These are phyloP conservation scores for Pichia sp. DNA, from an alignment of 1,139 yeast genomes.

Conservation along the genomic window DNA sequence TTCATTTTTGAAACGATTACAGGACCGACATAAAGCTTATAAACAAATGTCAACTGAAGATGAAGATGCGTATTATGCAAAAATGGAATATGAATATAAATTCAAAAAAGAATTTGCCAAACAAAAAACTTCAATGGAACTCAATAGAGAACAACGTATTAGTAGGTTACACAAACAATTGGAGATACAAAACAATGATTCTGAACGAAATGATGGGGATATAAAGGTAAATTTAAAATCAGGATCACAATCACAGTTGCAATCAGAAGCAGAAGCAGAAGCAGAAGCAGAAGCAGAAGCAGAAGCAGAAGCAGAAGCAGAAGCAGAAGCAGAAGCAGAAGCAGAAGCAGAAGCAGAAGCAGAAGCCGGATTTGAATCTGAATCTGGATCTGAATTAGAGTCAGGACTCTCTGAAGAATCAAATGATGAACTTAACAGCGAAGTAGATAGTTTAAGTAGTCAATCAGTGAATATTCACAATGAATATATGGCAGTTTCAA, in stretches of 20 bases:
- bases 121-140: constrained; percentile 14
- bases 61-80: constrained; percentile 24
- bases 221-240: too few relatives aligned
- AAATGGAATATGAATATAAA: constrained; percentile 21
- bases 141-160: constrained; percentile 16
- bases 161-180: constrained; percentile 8
- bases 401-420: neutral
- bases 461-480: neutral
- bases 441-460: neutral
- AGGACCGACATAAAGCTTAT: constrained; percentile 20
- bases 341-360: too few relatives aligned
- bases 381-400: neutral
- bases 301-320: too few relatives aligned
- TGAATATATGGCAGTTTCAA: too few relatives aligned
- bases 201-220: too few relatives aligned
- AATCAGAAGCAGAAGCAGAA: too few relatives aligned
- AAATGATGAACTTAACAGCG: neutral
- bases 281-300: too few relatives aligned
- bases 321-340: too few relatives aligned
- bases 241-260: too few relatives aligned
- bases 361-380: too few relatives aligned
- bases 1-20: constrained; percentile 10
- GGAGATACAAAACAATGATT: neutral
- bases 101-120: constrained; percentile 18
- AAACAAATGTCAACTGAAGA: constrained; percentile 21